A percentile compares a stretch with the other conserved stretches of the same genome.
phyloP scores from a whole-genome alignment of 495 filamentous ascomycete genomes.

The Daldinia grandis region DNA sequence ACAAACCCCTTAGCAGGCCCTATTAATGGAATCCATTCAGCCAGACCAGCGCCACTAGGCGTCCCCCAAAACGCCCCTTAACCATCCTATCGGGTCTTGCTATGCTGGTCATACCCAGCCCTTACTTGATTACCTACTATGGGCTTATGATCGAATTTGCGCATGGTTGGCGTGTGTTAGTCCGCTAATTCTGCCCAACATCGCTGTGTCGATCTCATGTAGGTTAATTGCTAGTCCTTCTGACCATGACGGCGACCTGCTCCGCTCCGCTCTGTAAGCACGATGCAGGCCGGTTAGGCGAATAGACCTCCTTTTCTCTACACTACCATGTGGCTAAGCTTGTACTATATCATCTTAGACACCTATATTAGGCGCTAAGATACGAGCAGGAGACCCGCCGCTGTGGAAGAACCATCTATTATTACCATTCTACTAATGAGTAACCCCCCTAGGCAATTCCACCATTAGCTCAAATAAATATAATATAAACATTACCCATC shows the following conservation, averaged over 20 bases:
- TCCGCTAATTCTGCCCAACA: neutral
- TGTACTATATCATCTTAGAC: neutral
- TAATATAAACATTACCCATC: slow-evolving; percentile 27
- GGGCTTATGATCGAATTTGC: neutral
- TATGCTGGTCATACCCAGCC: neutral
- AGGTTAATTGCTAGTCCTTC: neutral
- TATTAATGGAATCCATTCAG: neutral
- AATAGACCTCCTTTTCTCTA: slow-evolving; percentile 1
- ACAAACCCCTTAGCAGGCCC: too few relatives aligned
- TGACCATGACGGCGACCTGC: slow-evolving; percentile 19
- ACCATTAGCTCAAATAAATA: slow-evolving; percentile 2
- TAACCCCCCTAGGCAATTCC: slow-evolving; percentile 13
- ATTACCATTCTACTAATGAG: slow-evolving; percentile 6
- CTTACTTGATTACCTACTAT: neutral
- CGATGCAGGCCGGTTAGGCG: slow-evolving; percentile 1
- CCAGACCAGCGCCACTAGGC: too few relatives aligned
- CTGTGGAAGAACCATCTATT: slow-evolving; percentile 10
- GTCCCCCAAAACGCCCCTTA: slow-evolving; percentile 1
- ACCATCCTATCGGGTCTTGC: slow-evolving; percentile 28
- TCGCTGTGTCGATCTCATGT: slow-evolving; percentile 3
- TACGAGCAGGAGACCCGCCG: slow-evolving; percentile 2
- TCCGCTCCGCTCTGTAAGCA: slow-evolving; percentile 2
- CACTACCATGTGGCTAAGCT: slow-evolving; percentile 14
- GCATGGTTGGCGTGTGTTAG: neutral
- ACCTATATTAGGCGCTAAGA: neutral